These are phyloP conservation scores for Bonia amplexicaulis DNA, from an alignment of 176 grass and related monocot genomes.

Conservation along the genomic window DNA sequence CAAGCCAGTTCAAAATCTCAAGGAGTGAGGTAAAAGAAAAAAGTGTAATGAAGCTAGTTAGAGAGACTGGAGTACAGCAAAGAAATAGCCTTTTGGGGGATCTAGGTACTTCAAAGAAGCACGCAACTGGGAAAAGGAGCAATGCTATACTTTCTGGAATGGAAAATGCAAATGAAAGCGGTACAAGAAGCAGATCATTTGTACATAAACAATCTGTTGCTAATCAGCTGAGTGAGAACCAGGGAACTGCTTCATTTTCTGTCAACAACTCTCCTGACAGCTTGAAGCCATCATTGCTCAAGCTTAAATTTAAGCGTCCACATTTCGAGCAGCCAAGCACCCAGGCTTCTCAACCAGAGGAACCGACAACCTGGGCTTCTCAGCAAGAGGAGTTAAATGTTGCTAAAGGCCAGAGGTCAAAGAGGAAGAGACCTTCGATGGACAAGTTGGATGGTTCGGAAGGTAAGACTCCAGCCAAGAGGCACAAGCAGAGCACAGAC, in stretches of 20 bases:
- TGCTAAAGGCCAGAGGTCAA: constrained; percentile 95
- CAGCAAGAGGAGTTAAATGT: constrained; percentile 65
- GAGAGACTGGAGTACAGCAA: constrained; percentile 44
- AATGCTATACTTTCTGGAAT: constrained; percentile 35
- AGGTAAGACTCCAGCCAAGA: constrained; percentile 37
- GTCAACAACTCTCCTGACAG: constrained; percentile 51
- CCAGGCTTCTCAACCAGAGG: constrained; percentile 47
- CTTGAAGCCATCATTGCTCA: constrained; percentile 75
- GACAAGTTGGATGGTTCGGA: constrained; percentile 52
- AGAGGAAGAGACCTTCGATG: constrained; percentile 79
- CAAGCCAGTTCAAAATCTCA: constrained; percentile 46
- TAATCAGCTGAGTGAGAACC: constrained; percentile 29
- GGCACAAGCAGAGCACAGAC: constrained; percentile 36
- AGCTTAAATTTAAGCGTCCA: constrained; percentile 96
- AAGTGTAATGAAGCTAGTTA: constrained; percentile 53
- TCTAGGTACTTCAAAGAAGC: constrained; percentile 49
- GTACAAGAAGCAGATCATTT: constrained; percentile 40
- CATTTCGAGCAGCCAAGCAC: constrained; percentile 75
- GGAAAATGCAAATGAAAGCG: constrained; percentile 41
- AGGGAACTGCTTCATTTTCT: constrained; percentile 26
- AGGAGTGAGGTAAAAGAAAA: constrained; percentile 54
- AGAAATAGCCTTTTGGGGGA: constrained; percentile 48
- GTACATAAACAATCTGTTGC: constrained; percentile 44
- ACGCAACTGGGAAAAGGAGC: constrained; percentile 52
- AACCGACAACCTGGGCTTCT: constrained; percentile 42